Conservation (phyloP, 2,329 filamentous ascomycete genomes). For the Alternaria sp. region DNA sequence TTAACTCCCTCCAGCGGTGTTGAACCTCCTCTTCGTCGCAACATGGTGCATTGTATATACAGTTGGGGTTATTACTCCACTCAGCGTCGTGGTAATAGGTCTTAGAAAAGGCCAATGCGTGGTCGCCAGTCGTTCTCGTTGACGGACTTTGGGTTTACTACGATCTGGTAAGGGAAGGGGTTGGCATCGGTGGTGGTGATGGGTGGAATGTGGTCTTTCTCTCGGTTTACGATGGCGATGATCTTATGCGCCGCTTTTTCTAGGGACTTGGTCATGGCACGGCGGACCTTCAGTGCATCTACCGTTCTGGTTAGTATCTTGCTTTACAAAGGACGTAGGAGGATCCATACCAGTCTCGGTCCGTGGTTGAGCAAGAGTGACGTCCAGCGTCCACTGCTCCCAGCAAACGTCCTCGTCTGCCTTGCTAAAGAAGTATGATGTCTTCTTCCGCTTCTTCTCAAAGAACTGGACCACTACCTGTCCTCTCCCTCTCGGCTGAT, state of each 20-base stretch:
- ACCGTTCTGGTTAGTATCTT: constrained; percentile 17
- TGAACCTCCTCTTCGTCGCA: constrained; percentile 32
- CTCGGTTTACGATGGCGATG: constrained; percentile 81
- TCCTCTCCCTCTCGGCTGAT: constrained; percentile 69
- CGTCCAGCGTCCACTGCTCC: constrained; percentile 94
- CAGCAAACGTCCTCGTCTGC: constrained; percentile 94
- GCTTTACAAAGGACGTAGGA: not conserved
- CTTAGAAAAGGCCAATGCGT: constrained; percentile 67
- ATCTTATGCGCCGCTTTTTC: constrained; percentile 90
- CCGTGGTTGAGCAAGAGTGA: constrained; percentile 88
- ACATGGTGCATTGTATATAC: constrained; percentile 32
- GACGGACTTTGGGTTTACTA: constrained; percentile 76
- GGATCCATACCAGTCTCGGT: constrained; percentile 79
- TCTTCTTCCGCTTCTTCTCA: constrained; percentile 86
- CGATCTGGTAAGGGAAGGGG: constrained; percentile 93
- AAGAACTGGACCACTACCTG: constrained; percentile 91
- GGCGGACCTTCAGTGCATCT: constrained; percentile 89
- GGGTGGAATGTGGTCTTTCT: constrained; percentile 96
- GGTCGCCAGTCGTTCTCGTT: constrained; percentile 76
- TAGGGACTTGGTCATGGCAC: constrained; percentile 89
- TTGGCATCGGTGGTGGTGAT: constrained; percentile 93
- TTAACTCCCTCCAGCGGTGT: constrained; percentile 28
- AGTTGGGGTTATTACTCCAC: constrained; percentile 16
- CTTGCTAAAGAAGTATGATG: constrained; percentile 70
- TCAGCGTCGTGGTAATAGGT: not conserved